phyloP scores from a whole-genome alignment of 768 basidiomycete species.

The Chalciporus sphaerocephalus region DNA sequence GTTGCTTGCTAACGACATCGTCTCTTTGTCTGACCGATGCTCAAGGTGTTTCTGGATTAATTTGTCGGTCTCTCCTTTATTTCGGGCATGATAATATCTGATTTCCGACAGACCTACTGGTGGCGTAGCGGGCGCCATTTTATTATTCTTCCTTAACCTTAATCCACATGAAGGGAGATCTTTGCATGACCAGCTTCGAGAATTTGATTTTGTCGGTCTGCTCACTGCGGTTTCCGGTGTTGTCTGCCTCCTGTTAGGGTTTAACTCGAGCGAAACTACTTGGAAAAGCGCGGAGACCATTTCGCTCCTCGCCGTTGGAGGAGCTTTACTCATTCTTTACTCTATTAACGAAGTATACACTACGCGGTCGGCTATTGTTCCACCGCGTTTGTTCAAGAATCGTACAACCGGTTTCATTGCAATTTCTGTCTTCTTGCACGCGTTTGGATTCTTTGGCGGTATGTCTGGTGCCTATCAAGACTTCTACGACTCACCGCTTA shows the following conservation, averaged over 20 bases:
- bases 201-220: constrained; percentile 42
- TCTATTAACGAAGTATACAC: constrained; percentile 35
- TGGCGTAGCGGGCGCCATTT: constrained; percentile 27
- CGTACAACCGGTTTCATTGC: constrained; percentile 35
- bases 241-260: constrained; percentile 37
- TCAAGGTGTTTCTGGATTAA: constrained; percentile 37
- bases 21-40: not conserved
- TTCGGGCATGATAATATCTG: not conserved
- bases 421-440: constrained; percentile 33
- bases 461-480: not conserved
- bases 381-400: constrained; percentile 39
- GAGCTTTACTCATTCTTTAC: constrained; percentile 26
- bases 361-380: constrained; percentile 35
- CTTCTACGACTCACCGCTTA: not conserved
- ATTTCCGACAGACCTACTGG: constrained; percentile 32
- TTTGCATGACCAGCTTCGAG: constrained; percentile 27
- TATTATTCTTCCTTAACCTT: constrained; percentile 36
- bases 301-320: constrained; percentile 35
- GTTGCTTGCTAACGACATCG: constrained; percentile 6
- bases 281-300: constrained; percentile 35
- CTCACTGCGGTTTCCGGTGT: constrained; percentile 32
- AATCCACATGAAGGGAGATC: constrained; percentile 32
- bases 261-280: constrained; percentile 31
- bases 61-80: constrained; percentile 19
- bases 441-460: constrained; percentile 32